These are phyloP conservation scores for Saksenaea oblongispora DNA, from an alignment of 371 early-diverging fungal species.

Conservation along the genomic window DNA sequence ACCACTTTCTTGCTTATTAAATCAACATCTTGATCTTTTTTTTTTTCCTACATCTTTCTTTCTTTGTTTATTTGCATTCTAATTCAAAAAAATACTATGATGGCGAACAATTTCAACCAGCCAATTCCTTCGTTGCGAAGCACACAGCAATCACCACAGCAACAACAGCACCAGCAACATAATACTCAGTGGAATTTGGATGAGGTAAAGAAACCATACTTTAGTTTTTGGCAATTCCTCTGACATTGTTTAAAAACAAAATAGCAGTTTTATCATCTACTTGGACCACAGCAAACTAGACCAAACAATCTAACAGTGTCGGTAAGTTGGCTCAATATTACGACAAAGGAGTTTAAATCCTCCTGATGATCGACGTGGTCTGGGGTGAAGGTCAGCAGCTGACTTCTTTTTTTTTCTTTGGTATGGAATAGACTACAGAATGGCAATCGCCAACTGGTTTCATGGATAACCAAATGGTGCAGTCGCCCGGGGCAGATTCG, in stretches of 20 bases:
- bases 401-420: background rate
- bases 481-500: background rate
- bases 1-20: slow-evolving; percentile 4
- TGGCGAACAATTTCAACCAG: background rate
- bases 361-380: background rate
- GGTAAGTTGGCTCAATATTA: background rate
- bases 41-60: slow-evolving; percentile 5
- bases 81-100: background rate
- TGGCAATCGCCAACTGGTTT: slow-evolving; percentile 4
- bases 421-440: background rate
- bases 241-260: background rate
- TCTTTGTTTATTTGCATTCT: slow-evolving; percentile 6
- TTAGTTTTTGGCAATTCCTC: no score
- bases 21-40: slow-evolving; percentile 1
- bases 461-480: slow-evolving; percentile 2
- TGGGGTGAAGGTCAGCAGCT: background rate
- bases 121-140: background rate
- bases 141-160: slow-evolving; percentile 6
- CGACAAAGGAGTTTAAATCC: background rate
- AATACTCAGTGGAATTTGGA: background rate
- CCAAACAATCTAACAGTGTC: background rate
- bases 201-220: background rate
- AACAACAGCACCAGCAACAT: background rate
- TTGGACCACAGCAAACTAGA: background rate
- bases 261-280: background rate